Conservation (phyloP, 1,284 basidiomycete species). For the Ceratobasidium sp. region DNA sequence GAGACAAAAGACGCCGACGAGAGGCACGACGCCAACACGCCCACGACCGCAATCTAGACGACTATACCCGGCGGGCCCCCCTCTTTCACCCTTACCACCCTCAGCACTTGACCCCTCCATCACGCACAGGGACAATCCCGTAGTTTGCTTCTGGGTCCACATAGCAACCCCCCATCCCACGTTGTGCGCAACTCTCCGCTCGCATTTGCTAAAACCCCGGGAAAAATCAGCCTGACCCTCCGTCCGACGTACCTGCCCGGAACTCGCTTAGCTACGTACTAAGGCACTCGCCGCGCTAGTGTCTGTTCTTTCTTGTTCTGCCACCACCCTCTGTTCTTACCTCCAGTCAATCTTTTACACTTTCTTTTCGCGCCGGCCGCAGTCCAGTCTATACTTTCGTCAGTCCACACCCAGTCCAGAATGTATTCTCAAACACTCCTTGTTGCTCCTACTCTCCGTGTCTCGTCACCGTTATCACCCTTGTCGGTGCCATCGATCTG, state of each 20-base stretch:
- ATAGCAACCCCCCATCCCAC: constrained; percentile 20
- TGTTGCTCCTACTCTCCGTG: constrained; percentile 25
- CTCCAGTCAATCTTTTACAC: constrained; percentile 35
- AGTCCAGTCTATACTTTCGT: constrained; percentile 22
- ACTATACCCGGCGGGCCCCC: background rate
- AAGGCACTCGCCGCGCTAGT: constrained; percentile 24
- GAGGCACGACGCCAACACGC: background rate
- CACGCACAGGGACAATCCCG: background rate
- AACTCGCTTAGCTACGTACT: constrained; percentile 1
- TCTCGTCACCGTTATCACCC: constrained; percentile 41
- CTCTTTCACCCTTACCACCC: background rate
- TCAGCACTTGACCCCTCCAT: too few relatives aligned
- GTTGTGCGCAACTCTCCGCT: background rate
- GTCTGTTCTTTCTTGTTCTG: constrained; percentile 5
- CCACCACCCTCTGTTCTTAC: constrained; percentile 16
- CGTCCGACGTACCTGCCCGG: background rate
- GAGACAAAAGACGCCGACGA: constrained; percentile 18
- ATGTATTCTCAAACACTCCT: constrained; percentile 41
- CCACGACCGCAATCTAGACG: background rate
- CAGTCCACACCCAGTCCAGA: constrained; percentile 1
- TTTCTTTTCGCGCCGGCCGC: constrained; percentile 41
- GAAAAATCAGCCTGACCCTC: background rate
- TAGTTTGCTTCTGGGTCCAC: constrained; percentile 15
- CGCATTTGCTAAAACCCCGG: constrained; percentile 33
- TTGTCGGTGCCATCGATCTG: constrained; percentile 39